Evolutionary conservation across 2,329 filamentous ascomycete genomes (phyloP).

Genomic region (Ciborinia camelliae): DNA sequence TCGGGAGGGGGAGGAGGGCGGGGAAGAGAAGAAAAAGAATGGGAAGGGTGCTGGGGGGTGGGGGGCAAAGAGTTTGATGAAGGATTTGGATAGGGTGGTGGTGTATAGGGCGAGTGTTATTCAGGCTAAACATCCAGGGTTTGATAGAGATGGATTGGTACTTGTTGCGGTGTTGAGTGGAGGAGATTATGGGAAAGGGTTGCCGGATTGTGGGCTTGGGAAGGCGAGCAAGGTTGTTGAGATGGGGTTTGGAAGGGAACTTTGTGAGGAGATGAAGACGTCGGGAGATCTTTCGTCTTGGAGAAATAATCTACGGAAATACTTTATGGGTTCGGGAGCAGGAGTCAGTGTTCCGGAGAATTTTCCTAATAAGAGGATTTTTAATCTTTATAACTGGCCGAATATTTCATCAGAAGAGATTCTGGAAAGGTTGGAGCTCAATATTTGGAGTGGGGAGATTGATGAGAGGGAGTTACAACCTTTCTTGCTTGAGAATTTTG

Average conservation of each 20-base stretch:
- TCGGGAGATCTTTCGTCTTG: constrained; percentile 11
- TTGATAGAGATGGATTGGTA: constrained; percentile 17
- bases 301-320: constrained; percentile 12
- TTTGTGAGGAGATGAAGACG: neutral
- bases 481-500: constrained; percentile 21
- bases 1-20: neutral
- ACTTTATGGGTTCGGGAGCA: neutral
- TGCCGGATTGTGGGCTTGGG: neutral
- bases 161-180: constrained; percentile 9
- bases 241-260: neutral
- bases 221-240: neutral
- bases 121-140: neutral
- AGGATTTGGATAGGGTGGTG: constrained; percentile 16
- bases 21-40: constrained; percentile 3
- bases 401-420: constrained; percentile 12
- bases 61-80: constrained; percentile 13
- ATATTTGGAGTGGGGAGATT: neutral
- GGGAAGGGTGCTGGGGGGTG: constrained; percentile 16
- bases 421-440: neutral
- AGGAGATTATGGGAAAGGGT: constrained; percentile 8
- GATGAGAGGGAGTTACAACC: constrained; percentile 19
- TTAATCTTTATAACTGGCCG: constrained; percentile 20
- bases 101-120: constrained; percentile 20
- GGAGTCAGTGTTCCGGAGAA: constrained; percentile 15
- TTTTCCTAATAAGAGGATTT: constrained; percentile 16